These are phyloP conservation scores for Triangularia setosa DNA, from an alignment of 2,329 filamentous ascomycete species.

Conservation along the genomic window DNA sequence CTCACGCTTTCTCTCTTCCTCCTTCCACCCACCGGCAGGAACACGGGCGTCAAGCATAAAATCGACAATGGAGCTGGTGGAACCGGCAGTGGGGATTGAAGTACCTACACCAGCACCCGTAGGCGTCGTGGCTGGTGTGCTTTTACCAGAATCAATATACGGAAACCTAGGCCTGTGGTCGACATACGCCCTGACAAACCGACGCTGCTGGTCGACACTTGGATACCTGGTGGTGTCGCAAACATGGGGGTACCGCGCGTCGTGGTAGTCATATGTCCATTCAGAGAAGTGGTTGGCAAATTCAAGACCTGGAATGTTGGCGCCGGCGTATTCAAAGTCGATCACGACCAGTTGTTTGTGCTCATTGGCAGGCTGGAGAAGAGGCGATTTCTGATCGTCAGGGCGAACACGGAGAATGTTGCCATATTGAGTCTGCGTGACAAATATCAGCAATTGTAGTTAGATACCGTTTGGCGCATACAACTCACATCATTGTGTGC, in stretches of 20 bases:
- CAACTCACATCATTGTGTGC: constrained; percentile 88
- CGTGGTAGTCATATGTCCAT: constrained; percentile 98
- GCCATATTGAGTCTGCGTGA: constrained; percentile 83
- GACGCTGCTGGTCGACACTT: constrained; percentile 71
- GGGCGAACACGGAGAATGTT: constrained; percentile 79
- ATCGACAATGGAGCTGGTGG: constrained; percentile 53
- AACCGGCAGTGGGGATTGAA: constrained; percentile 29
- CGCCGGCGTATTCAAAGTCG: constrained; percentile 94
- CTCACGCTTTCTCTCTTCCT: constrained; percentile 60
- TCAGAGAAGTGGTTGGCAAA: constrained; percentile 98
- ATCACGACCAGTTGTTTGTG: constrained; percentile 97
- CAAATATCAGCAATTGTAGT: neutral
- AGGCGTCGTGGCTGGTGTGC: constrained; percentile 42
- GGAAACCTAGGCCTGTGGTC: constrained; percentile 70
- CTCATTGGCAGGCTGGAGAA: constrained; percentile 83
- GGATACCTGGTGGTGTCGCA: constrained; percentile 73
- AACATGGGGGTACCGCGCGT: constrained; percentile 58
- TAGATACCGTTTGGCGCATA: neutral
- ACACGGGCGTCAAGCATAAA: constrained; percentile 81
- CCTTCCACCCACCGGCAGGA: constrained; percentile 52
- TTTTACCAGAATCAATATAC: constrained; percentile 31
- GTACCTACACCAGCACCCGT: constrained; percentile 35
- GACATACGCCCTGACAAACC: constrained; percentile 83
- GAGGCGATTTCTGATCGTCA: constrained; percentile 72
- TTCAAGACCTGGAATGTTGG: constrained; percentile 80